These are phyloP conservation scores for Pinus albicaulis DNA, from an alignment of 75 land plant species.

Conservation along the genomic window DNA sequence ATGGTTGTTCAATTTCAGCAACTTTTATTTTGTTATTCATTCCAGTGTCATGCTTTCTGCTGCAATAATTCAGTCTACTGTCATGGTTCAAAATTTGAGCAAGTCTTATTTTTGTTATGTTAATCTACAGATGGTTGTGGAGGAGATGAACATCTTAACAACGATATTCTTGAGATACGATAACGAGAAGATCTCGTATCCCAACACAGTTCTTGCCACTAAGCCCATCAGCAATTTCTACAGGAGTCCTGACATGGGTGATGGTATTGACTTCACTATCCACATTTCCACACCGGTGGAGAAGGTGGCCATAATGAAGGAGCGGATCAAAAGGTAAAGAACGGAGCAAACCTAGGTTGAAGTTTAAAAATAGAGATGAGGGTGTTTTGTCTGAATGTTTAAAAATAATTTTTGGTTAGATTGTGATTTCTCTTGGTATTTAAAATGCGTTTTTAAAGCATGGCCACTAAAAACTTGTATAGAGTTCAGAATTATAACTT, in stretches of 20 bases:
- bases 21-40: too few species aligned
- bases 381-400: too few species aligned
- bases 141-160: conserved; percentile 95
- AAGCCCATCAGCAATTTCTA: conserved; percentile 75
- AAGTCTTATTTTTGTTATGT: not conserved
- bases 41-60: not conserved
- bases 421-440: too few species aligned
- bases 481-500: too few species aligned
- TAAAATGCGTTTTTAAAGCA: too few species aligned
- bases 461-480: too few species aligned
- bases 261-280: conserved; percentile 62
- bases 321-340: conserved; percentile 48
- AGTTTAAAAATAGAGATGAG: not conserved
- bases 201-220: conserved; percentile 68
- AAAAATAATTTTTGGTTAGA: too few species aligned
- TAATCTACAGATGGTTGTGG: conserved; percentile 67
- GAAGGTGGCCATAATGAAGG: conserved; percentile 58
- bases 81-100: too few species aligned
- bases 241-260: conserved; percentile 96
- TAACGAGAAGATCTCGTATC: conserved; percentile 78
- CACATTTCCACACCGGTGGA: conserved; percentile 79
- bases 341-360: not conserved
- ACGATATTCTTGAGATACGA: conserved; percentile 83
- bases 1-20: not conserved
- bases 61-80: not conserved